These are phyloP conservation scores for Salvia splendens DNA, from an alignment of 257 asterid genomes.

Conservation along the genomic window DNA sequence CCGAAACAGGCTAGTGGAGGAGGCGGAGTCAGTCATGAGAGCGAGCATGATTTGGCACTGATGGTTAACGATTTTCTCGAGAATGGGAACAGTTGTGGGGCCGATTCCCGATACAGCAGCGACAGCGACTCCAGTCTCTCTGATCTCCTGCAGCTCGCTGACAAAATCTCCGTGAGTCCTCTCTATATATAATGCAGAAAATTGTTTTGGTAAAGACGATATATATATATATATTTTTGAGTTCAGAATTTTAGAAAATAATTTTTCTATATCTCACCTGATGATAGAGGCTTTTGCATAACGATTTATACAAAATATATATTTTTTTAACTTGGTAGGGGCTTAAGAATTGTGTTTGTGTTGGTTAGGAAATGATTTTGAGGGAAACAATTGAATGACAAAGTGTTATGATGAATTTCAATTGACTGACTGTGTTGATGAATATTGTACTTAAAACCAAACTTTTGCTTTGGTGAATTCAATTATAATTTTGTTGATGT, in stretches of 20 bases:
- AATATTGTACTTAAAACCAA: constrained; percentile 3
- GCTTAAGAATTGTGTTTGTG: background rate
- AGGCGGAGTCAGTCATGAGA: constrained; percentile 52
- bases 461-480: background rate
- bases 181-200: background rate
- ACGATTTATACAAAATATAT: too few relatives aligned
- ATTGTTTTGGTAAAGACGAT: background rate
- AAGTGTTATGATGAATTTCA: background rate
- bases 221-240: background rate
- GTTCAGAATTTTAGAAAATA: too few relatives aligned
- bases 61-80: constrained; percentile 84
- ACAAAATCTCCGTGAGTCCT: constrained; percentile 63
- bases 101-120: constrained; percentile 62
- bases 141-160: constrained; percentile 62
- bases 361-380: constrained; percentile 17
- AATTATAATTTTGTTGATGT: background rate
- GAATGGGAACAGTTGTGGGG: constrained; percentile 61
- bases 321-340: too few relatives aligned
- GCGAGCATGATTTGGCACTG: constrained; percentile 75
- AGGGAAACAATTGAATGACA: background rate
- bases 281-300: too few relatives aligned
- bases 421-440: constrained; percentile 4
- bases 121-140: constrained; percentile 67
- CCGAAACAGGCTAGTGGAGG: constrained; percentile 43
- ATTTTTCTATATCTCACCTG: too few relatives aligned